Base-by-base conservation (phyloP, 148 eudicot species). In the Amaranthus cruentus region DNA sequence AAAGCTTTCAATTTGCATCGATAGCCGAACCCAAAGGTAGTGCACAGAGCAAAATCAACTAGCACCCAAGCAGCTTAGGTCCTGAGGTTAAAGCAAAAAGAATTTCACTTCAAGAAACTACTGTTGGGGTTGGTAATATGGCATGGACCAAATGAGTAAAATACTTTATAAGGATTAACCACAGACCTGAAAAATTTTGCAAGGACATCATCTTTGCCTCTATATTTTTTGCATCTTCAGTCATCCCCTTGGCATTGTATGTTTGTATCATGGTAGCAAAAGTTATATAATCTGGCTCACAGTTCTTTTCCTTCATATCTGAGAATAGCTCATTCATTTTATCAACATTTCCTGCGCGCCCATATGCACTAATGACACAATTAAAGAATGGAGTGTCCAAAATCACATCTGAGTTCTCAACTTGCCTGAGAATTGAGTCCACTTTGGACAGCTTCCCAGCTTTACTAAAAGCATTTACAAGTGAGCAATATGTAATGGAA, bases 361-460 rank as follows among this genome's bases (percentile, higher is more conserved):
- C 98, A 81, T 87, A 91, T 42, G 91, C 90, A 71, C 79, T 81
- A 69, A 94, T 88, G 58, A 85, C 67, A 54, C 97, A 87, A 74
- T 94, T 94, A 75, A 88, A 94, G 68, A 88, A 94, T 8, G 91
- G 83, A 15, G 98, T 89, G 81, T 94, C 98, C 54, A 88, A 81
- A 74, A 80, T 77, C 59, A 87, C 91, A 82, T 89, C 87, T 10
- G 97, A 88, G 79, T 89, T 94, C 76, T 84, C 85, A 59, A 91
- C 80, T 85, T 94, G 97, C 82, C 84, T 82, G 77, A 94, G 77
- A 62, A 94, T 76, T 44, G 96, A 89, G 75, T 94, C 97, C 81
- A 94, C 84, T 78, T 76, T 88, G 10, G 75, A 75, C 88, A 87
- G 62, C 76, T 84, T 81, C 63, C 91, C 91, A 47, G 86, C 84